These are phyloP conservation scores for Xerocomus spinulosus DNA, from an alignment of 768 basidiomycete genomes.

Conservation along the genomic window DNA sequence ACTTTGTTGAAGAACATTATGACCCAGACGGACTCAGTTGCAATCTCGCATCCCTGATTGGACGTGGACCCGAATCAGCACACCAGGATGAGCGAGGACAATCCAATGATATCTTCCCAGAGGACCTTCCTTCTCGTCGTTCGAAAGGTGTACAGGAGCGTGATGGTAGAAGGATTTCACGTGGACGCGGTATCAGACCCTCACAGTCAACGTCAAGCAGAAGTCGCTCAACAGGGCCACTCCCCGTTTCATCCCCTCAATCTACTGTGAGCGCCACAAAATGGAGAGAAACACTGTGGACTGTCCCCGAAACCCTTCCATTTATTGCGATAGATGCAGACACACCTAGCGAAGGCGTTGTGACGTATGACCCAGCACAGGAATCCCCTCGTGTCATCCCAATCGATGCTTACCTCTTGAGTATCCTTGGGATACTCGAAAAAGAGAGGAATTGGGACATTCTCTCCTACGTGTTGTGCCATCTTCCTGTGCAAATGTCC, in stretches of 20 bases:
- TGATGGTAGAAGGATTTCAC: constrained; percentile 46
- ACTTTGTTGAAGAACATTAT: constrained; percentile 50
- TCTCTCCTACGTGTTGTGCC: constrained; percentile 85
- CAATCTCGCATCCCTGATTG: constrained; percentile 61
- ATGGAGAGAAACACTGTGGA: constrained; percentile 55
- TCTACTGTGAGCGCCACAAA: constrained; percentile 27
- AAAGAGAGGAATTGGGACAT: constrained; percentile 88
- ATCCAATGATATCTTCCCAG: constrained; percentile 20
- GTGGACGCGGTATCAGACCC: constrained; percentile 45
- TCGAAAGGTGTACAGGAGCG: constrained; percentile 48
- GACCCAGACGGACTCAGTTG: constrained; percentile 56
- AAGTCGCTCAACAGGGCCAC: constrained; percentile 57
- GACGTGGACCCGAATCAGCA: constrained; percentile 38
- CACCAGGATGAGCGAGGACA: constrained; percentile 26
- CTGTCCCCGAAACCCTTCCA: constrained; percentile 58
- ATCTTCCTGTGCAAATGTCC: constrained; percentile 83
- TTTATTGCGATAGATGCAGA: constrained; percentile 54
- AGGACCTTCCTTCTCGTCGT: constrained; percentile 37
- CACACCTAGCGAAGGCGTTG: constrained; percentile 61
- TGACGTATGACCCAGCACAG: constrained; percentile 56
- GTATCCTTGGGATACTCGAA: constrained; percentile 61
- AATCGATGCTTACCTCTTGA: constrained; percentile 66
- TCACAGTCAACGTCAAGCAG: constrained; percentile 49
- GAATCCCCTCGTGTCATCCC: constrained; percentile 52
- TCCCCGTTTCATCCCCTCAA: constrained; percentile 26